phyloP scores from a whole-genome alignment of 768 basidiomycete species.

The Panus rudis region DNA sequence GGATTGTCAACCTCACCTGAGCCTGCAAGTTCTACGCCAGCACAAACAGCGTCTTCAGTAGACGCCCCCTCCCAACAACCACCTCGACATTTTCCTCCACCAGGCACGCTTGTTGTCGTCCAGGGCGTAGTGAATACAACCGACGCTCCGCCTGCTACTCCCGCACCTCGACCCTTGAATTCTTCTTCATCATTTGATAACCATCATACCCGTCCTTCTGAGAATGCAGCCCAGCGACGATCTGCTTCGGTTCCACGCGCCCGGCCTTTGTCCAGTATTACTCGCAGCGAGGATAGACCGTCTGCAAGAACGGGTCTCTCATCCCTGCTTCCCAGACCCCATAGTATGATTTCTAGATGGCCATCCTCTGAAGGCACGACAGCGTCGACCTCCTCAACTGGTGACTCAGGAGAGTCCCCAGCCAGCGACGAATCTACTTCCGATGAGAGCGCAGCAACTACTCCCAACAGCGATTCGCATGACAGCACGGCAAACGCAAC shows the following conservation, averaged over 20 bases:
- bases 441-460: too few relatives aligned
- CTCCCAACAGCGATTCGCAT: not conserved
- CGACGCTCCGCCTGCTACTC: constrained; percentile 39
- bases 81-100: constrained; percentile 48
- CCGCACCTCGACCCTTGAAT: constrained; percentile 8
- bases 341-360: constrained; percentile 20
- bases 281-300: constrained; percentile 21
- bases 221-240: constrained; percentile 24
- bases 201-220: constrained; percentile 7
- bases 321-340: constrained; percentile 32
- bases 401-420: constrained; percentile 1
- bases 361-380: constrained; percentile 2
- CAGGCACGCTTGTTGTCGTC: constrained; percentile 75
- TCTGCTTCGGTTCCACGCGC: constrained; percentile 22
- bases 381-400: not conserved
- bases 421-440: too few relatives aligned
- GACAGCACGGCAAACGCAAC: constrained; percentile 6
- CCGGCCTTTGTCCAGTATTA: constrained; percentile 9
- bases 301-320: constrained; percentile 29
- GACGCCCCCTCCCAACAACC: constrained; percentile 5
- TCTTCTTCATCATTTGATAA: constrained; percentile 11
- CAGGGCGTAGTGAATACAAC: constrained; percentile 80
- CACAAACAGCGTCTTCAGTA: not conserved
- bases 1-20: not conserved
- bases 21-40: not conserved